Percentiles rank a stretch among this genome's conserved stretches.
These are phyloP conservation scores for Typha latifolia DNA, from an alignment of 176 grass and related monocot genomes.

Conservation along the genomic window DNA sequence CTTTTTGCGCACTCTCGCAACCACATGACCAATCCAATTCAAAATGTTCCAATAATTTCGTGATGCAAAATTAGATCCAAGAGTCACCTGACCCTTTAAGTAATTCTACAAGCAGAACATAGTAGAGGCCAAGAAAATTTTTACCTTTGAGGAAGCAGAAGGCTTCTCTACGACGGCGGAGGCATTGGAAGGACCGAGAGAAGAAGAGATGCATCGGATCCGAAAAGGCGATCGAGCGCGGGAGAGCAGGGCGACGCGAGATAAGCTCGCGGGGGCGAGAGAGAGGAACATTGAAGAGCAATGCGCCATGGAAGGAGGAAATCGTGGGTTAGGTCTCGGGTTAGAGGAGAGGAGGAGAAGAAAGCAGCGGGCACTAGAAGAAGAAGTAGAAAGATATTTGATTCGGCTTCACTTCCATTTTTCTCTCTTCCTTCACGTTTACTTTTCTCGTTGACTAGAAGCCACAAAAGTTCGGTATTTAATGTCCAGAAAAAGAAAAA, in stretches of 20 bases:
- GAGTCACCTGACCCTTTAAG: too few species aligned
- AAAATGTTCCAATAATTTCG: too few species aligned
- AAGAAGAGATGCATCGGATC: conserved; percentile 54
- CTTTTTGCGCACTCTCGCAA: too few species aligned
- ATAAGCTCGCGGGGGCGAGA: conserved; percentile 16
- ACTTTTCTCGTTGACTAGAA: background rate
- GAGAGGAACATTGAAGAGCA: conserved; percentile 25
- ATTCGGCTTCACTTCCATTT: background rate
- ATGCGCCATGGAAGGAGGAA: conserved; percentile 18
- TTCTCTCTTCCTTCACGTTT: background rate
- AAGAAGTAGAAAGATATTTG: background rate
- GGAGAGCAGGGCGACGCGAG: conserved; percentile 6
- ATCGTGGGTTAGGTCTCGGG: background rate
- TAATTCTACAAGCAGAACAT: background rate
- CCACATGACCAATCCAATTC: too few species aligned
- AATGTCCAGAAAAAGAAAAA: background rate
- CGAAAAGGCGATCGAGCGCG: conserved; percentile 17
- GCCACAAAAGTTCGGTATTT: background rate
- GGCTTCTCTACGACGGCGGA: conserved; percentile 15
- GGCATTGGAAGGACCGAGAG: conserved; percentile 17
- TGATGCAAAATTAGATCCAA: too few species aligned
- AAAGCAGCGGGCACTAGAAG: background rate
- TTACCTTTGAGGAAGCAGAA: conserved; percentile 55
- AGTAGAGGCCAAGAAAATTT: background rate
- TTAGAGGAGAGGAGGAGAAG: background rate